Base-by-base conservation (phyloP, 1,284 basidiomycete genomes). In the Flammula alnicola region DNA sequence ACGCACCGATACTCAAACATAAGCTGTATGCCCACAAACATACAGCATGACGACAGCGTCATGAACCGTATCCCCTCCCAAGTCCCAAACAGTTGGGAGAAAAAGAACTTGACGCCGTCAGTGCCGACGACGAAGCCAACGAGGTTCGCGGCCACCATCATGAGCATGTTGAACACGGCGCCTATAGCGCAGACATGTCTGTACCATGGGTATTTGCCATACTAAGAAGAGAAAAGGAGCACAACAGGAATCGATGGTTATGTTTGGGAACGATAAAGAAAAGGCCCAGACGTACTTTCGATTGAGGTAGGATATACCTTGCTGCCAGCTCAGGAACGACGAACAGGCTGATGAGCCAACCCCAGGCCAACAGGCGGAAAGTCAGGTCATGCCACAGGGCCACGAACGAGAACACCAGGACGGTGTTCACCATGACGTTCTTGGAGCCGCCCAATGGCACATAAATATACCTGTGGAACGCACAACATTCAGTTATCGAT, bases 361-460 rank as follows among this genome's bases (percentile, higher is more conserved):
- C 96, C 97, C 97, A 99, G 0, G 93, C 86, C 0, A 99, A 77
- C 5, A 99, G 78, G 39, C 81, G 81, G 68, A 97, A 88, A 0
- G 89, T 90, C 0, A 99, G 76, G 65, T 98, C 96, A 63, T 99
- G 96, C 97, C 97, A 99, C 11, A 99, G 74, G 0, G 97, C 97
- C n/a, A 98, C 96, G 65, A 99, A 99, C 0, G 95, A 91, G 74
- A 99, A 99, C 23, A 98, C 86, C 14, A 97, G 72, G 5, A 89
- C 57, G 0, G 84, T 93, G 16, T 95, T 86, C 14, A 88, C 54
- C 1, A 89, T 63, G 2, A 82, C 70, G 55, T 84, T 83, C 39
- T 80, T 78, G 19, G 81, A 73, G 0, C 95, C 96, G 6, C 96
- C 96, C 6, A 98, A 75, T 0, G 96, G 96, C 23, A 99, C 78